Base-by-base conservation (phyloP, 2,329 filamentous ascomycete species). In the Colletotrichum simmondsii region DNA sequence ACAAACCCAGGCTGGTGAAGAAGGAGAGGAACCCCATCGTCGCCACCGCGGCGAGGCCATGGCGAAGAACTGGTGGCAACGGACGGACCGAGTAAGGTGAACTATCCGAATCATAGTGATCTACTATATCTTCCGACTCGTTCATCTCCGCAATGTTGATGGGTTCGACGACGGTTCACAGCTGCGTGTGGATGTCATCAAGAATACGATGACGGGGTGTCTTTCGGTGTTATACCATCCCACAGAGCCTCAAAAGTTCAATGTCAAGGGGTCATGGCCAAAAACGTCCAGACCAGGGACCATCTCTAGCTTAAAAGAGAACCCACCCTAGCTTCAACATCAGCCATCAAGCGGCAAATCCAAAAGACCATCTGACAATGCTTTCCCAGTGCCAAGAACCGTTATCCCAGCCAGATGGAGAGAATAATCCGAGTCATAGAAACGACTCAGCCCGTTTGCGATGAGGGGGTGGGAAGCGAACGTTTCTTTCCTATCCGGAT, bases 21-120 rank as follows among this genome's bases (percentile, higher is more conserved):
- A 84, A 84, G 35, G 83, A 84, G 16, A 81, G 68, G 37, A 83
- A 78, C 57, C 79, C 82, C 67, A 83, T 81, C 28, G 80, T 77
- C 53, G 79, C 77, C 37, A 85, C 81, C n/a, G 81, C 82, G 11
- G 80, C 78, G 28, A 84, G 80, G 32, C 83, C 83, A 62, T 79
- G 77, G 19, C 75, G 77, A 26, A 84, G 79, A 28, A 80, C 78
- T 2, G 76, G 73, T 5, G 81, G 81, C 28, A 85, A 75, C 14
- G 83, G 82, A 5, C 77, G 75, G n/a, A 85, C 76, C 26, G 78
- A 81, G 56, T 73, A 75, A 6, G 75, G 75, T 12, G 76, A 77
- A 37, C 79, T 76, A 60, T 80, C 78, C 62, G 77, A 78, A 71
- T 79, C 77, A 74, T 77, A 76, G 35, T 68, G 71, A 28, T 75